A percentile compares a stretch with the other conserved stretches of the same genome.
phyloP scores from a whole-genome alignment of 106 monocot genomes.

The Agapanthus africanus region DNA sequence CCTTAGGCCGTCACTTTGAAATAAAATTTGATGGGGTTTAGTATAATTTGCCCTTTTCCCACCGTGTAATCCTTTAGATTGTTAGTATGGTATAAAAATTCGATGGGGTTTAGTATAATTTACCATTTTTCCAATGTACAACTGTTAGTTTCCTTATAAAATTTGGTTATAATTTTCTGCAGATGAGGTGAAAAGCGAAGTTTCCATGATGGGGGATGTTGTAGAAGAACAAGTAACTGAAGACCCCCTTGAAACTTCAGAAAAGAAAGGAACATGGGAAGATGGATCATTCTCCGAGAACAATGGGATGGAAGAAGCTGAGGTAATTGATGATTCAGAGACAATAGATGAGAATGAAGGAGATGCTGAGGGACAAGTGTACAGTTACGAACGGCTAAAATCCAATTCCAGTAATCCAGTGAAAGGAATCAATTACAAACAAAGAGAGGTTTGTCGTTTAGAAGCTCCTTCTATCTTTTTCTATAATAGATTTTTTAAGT shows the following conservation, averaged over 20 bases:
- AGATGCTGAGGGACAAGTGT: conserved; percentile 35
- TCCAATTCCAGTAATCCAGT: conserved; percentile 68
- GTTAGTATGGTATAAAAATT: too few species aligned
- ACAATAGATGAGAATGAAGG: conserved; percentile 23
- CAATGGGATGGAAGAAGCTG: conserved; percentile 28
- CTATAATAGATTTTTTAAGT: too few species aligned
- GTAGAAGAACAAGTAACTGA: conserved; percentile 10
- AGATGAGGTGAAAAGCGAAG: conserved; percentile 16
- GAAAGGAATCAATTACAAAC: conserved; percentile 63
- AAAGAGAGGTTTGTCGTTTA: conserved; percentile 58
- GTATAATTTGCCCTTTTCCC: too few species aligned
- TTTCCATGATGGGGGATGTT: conserved; percentile 13
- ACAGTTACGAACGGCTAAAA: conserved; percentile 71
- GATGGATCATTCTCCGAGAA: conserved; percentile 22
- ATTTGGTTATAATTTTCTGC: too few species aligned
- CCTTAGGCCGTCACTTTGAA: too few species aligned
- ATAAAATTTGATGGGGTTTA: too few species aligned
- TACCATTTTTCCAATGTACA: too few species aligned
- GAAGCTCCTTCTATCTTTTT: too few species aligned
- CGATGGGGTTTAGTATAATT: too few species aligned
- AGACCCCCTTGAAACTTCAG: conserved; percentile 19
- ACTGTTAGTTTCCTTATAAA: too few species aligned
- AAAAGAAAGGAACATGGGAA: conserved; percentile 17
- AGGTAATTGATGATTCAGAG: conserved; percentile 24
- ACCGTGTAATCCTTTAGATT: too few species aligned